A percentile compares a stretch with the other conserved stretches of the same genome.
Evolutionary conservation across 306 rosid species (phyloP).

Genomic region (Sechiopsis laciniata): DNA sequence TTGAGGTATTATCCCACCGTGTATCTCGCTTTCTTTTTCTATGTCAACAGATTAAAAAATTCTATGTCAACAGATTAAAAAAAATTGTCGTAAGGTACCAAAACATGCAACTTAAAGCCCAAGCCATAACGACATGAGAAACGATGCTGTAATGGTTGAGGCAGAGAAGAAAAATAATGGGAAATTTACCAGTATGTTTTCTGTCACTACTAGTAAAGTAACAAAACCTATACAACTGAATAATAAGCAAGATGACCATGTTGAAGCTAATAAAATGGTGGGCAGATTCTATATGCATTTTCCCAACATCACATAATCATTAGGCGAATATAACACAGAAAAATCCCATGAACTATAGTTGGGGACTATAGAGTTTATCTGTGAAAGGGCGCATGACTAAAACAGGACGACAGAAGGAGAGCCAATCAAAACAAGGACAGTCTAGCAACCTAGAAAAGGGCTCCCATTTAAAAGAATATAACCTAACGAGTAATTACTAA

Average conservation of each 20-base stretch:
- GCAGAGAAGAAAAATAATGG: too few relatives aligned
- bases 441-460: not conserved
- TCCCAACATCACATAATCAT: too few relatives aligned
- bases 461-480: too few relatives aligned
- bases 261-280: not conserved
- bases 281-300: too few relatives aligned
- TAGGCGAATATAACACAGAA: not conserved
- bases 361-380: not conserved
- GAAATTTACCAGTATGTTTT: too few relatives aligned
- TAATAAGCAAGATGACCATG: not conserved
- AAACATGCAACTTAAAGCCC: too few relatives aligned
- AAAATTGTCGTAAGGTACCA: too few relatives aligned
- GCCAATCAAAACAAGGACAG: not conserved
- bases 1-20: conserved; percentile 29
- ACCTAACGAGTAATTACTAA: too few relatives aligned
- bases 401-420: not conserved
- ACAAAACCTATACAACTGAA: not conserved
- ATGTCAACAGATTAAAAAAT: conserved; percentile 15
- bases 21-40: conserved; percentile 35
- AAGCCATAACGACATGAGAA: too few relatives aligned
- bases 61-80: conserved; percentile 28
- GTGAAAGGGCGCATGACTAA: not conserved
- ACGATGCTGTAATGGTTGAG: too few relatives aligned
- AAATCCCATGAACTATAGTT: conserved; percentile 3
- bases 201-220: too few relatives aligned